phyloP scores from a whole-genome alignment of 257 asterid species.

The Solanum tacnaense region DNA sequence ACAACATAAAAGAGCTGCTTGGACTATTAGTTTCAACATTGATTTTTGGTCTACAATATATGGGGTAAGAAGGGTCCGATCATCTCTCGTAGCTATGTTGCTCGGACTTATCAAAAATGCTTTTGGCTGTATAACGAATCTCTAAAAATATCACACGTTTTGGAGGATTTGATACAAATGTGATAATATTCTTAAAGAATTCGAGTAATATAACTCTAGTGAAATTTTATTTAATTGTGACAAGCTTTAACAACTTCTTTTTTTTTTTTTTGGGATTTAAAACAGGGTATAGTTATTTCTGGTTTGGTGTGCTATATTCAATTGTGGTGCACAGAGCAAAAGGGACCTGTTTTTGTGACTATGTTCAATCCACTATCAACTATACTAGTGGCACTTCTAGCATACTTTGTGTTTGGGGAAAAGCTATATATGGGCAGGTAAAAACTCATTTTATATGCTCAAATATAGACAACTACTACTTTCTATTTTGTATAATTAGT shows the following conservation, averaged over 20 bases:
- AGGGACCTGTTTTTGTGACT: conserved; percentile 78
- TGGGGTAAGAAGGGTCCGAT: conserved; percentile 30
- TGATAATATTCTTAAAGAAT: background rate
- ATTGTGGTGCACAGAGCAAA: conserved; percentile 62
- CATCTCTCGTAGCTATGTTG: background rate
- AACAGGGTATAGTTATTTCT: conserved; percentile 61
- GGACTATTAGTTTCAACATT: conserved; percentile 61
- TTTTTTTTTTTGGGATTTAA: background rate
- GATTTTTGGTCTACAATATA: conserved; percentile 68
- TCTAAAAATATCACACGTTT: background rate
- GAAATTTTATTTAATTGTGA: background rate
- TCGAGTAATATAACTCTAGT: background rate
- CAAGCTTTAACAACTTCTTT: too few relatives aligned
- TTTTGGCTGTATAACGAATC: fast-evolving
- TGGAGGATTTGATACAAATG: background rate
- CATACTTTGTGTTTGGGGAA: conserved; percentile 59
- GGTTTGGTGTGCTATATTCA: conserved; percentile 42
- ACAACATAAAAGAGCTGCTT: conserved; percentile 40
- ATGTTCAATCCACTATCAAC: conserved; percentile 66
- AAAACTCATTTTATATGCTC: background rate
- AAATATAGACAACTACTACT: too few relatives aligned
- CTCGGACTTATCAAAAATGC: background rate
- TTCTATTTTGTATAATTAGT: background rate
- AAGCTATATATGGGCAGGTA: conserved; percentile 65
- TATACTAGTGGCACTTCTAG: conserved; percentile 39